These are phyloP conservation scores for Fusarium sp. DNA, from an alignment of 2,329 filamentous ascomycete genomes.

Conservation along the genomic window DNA sequence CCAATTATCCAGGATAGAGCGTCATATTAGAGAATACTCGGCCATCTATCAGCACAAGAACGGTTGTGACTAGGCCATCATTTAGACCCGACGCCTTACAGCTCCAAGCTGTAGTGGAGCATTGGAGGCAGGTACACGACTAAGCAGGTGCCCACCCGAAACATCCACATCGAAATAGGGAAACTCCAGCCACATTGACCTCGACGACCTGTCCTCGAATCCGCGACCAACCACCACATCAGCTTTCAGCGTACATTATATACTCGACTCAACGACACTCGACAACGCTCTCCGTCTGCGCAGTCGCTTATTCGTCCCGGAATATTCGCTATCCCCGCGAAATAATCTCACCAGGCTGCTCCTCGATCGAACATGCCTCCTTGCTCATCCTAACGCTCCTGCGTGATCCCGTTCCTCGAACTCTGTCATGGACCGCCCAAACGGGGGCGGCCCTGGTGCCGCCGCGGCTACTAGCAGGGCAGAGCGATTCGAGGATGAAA, in stretches of 20 bases:
- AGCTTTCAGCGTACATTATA: not conserved
- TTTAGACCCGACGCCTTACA: not conserved
- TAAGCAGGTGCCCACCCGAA: constrained; percentile 30
- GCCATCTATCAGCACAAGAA: not conserved
- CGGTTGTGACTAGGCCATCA: not conserved
- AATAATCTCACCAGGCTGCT: not conserved
- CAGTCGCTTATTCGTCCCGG: not conserved
- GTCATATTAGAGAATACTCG: not conserved
- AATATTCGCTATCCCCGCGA: not conserved
- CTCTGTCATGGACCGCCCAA: constrained; percentile 51
- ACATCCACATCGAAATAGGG: constrained; percentile 38
- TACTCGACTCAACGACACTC: not conserved
- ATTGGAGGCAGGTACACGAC: constrained; percentile 30
- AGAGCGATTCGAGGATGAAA: constrained; percentile 96
- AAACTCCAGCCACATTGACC: constrained; percentile 38
- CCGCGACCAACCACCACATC: constrained; percentile 16
- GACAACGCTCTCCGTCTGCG: constrained; percentile 7
- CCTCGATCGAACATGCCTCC: constrained; percentile 41
- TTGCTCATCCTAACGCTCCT: constrained; percentile 38
- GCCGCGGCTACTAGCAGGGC: constrained; percentile 58
- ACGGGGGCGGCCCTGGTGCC: constrained; percentile 47
- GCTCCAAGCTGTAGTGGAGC: constrained; percentile 31
- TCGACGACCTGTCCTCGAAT: constrained; percentile 36
- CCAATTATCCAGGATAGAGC: not conserved
- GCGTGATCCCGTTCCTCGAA: constrained; percentile 33